phyloP scores from a whole-genome alignment of 176 grass and related monocot genomes.

The Poa annua region DNA sequence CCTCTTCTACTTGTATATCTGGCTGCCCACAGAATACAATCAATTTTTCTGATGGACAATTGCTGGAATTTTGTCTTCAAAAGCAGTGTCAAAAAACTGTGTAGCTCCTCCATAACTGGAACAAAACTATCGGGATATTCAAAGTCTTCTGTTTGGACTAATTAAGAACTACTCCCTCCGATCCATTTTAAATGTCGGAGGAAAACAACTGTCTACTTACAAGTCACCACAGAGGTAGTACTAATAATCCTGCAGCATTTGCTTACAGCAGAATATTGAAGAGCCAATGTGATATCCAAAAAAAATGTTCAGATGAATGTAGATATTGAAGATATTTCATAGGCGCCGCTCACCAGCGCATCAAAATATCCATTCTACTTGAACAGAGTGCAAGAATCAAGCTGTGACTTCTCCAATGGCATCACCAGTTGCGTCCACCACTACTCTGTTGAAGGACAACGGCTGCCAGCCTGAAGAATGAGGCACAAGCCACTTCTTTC shows the following conservation, averaged over 20 bases:
- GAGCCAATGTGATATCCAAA: not conserved
- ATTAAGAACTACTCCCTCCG: no score
- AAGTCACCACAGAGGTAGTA: no score
- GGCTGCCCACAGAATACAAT: slow-evolving; percentile 13
- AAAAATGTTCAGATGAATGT: not conserved
- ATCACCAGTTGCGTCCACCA: slow-evolving; percentile 34
- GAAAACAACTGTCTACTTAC: no score
- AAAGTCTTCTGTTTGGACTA: not conserved
- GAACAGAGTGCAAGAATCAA: slow-evolving; percentile 36
- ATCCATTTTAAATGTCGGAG: no score
- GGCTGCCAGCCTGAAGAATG: slow-evolving; percentile 80
- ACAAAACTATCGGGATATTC: slow-evolving; percentile 1
- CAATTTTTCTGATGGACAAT: slow-evolving; percentile 4
- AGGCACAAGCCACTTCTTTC: slow-evolving; percentile 82
- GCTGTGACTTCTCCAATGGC: slow-evolving; percentile 22
- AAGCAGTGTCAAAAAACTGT: slow-evolving; percentile 16
- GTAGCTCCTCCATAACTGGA: not conserved
- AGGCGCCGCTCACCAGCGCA: not conserved
- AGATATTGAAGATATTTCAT: not conserved
- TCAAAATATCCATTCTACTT: slow-evolving; percentile 23
- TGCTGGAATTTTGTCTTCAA: slow-evolving; percentile 24
- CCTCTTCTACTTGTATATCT: not conserved
- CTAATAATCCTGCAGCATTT: not conserved
- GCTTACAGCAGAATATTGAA: not conserved
- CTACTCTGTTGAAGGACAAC: slow-evolving; percentile 59